Conservation (phyloP, 2,329 filamentous ascomycete genomes). For the Fusarium coffeatum region DNA sequence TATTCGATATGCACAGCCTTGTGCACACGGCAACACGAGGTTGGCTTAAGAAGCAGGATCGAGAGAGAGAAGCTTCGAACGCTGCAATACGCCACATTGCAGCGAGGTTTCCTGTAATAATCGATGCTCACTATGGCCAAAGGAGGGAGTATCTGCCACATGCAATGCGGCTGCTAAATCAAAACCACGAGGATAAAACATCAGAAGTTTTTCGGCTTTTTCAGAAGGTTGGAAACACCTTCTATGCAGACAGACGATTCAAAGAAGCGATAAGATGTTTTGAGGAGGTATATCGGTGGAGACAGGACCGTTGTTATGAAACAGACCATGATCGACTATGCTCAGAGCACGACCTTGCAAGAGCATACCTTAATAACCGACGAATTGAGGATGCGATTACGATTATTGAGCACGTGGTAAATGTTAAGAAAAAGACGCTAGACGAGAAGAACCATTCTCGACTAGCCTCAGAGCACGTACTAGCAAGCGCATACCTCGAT, state of each 20-base stretch:
- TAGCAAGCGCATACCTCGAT: neutral
- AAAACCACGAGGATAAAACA: neutral
- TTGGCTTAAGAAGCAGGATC: neutral
- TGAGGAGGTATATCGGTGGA: neutral
- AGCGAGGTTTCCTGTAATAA: neutral
- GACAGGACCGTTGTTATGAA: neutral
- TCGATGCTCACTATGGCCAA: neutral
- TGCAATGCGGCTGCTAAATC: neutral
- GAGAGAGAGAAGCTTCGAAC: neutral
- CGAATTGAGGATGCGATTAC: neutral
- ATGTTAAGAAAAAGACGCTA: too few species aligned
- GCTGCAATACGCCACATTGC: neutral
- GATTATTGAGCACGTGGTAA: neutral
- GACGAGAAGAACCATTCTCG: fast-evolving
- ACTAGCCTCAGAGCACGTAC: neutral
- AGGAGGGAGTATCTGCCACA: neutral
- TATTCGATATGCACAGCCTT: constrained; percentile 8
- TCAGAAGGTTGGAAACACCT: fast-evolving
- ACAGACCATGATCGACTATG: neutral
- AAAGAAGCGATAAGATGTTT: neutral
- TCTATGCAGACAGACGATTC: fast-evolving
- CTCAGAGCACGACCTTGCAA: neutral
- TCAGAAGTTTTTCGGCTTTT: fast-evolving
- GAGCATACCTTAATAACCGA: neutral
- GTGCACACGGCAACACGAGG: neutral